Evolutionary conservation across 2,329 filamentous ascomycete species (phyloP).

Genomic region (Stylonectria norvegica): DNA sequence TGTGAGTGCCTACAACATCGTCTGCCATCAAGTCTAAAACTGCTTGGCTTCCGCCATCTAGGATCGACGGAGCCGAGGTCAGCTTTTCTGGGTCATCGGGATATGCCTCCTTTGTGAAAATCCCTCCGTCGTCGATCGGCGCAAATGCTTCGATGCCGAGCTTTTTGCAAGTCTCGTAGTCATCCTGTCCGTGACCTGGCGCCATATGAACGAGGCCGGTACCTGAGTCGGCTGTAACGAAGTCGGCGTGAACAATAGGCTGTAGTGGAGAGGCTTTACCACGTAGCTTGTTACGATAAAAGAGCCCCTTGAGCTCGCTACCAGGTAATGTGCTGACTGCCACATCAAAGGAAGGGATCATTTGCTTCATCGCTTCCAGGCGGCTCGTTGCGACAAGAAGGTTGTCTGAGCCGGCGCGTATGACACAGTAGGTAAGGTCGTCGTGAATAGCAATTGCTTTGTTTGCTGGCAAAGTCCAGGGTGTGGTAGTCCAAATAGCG

Average conservation of each 20-base stretch:
- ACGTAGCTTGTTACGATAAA: constrained; percentile 70
- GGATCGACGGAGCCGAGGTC: constrained; percentile 64
- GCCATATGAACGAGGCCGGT: constrained; percentile 93
- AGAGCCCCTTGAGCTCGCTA: constrained; percentile 58
- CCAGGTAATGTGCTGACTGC: constrained; percentile 60
- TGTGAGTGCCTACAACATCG: constrained; percentile 65
- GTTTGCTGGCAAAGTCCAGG: constrained; percentile 95
- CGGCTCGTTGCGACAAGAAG: constrained; percentile 71
- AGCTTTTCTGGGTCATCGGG: constrained; percentile 65
- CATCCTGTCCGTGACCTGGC: constrained; percentile 93
- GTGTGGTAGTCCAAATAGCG: constrained; percentile 98
- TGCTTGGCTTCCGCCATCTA: constrained; percentile 63
- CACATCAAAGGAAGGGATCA: constrained; percentile 50
- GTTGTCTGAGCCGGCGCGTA: constrained; percentile 55
- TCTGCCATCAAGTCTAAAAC: constrained; percentile 67
- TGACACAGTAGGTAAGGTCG: constrained; percentile 69
- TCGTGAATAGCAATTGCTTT: constrained; percentile 78
- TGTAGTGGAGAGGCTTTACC: constrained; percentile 55
- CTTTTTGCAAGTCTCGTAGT: constrained; percentile 77
- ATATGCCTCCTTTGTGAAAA: constrained; percentile 76
- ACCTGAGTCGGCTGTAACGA: constrained; percentile 86
- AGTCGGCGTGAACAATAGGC: constrained; percentile 77
- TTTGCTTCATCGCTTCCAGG: constrained; percentile 54
- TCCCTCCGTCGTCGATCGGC: constrained; percentile 77
- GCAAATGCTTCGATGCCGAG: constrained; percentile 72